A percentile compares a stretch with the other conserved stretches of the same genome.
Conservation (phyloP, 1,284 basidiomycete genomes). For the Quambalaria eucalypti region DNA sequence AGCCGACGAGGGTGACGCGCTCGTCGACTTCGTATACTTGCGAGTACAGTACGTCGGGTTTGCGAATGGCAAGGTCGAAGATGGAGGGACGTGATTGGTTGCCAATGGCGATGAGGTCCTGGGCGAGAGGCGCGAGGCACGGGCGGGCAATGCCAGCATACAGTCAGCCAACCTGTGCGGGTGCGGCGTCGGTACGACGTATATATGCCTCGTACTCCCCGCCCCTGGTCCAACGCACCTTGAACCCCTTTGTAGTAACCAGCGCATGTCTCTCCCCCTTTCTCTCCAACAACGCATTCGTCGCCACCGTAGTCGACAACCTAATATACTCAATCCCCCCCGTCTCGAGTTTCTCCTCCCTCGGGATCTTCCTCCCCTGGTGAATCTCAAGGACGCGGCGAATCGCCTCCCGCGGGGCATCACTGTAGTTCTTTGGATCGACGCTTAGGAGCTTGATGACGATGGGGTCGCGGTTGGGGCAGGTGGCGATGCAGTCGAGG, state of each 20-base stretch:
- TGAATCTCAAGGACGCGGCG: slow-evolving; percentile 76
- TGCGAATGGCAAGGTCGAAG: slow-evolving; percentile 50
- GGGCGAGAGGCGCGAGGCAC: neutral
- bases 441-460: slow-evolving; percentile 49
- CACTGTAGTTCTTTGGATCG: slow-evolving; percentile 66
- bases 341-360: slow-evolving; percentile 63
- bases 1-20: slow-evolving; percentile 85
- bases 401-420: slow-evolving; percentile 91
- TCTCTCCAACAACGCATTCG: slow-evolving; percentile 87
- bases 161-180: neutral
- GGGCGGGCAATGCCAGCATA: too few relatives aligned
- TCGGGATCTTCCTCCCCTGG: slow-evolving; percentile 59
- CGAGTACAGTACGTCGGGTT: slow-evolving; percentile 69
- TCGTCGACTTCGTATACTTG: slow-evolving; percentile 81
- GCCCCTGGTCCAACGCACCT: slow-evolving; percentile 41
- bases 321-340: slow-evolving; percentile 86
- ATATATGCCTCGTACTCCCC: too few relatives aligned
- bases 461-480: slow-evolving; percentile 12
- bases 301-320: slow-evolving; percentile 88
- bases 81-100: slow-evolving; percentile 83
- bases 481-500: slow-evolving; percentile 4
- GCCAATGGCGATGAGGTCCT: slow-evolving; percentile 75
- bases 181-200: neutral
- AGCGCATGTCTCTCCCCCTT: slow-evolving; percentile 85
- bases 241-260: slow-evolving; percentile 83